These are phyloP conservation scores for Fusarium nurragi DNA, from an alignment of 2,329 filamentous ascomycete species.

Conservation along the genomic window DNA sequence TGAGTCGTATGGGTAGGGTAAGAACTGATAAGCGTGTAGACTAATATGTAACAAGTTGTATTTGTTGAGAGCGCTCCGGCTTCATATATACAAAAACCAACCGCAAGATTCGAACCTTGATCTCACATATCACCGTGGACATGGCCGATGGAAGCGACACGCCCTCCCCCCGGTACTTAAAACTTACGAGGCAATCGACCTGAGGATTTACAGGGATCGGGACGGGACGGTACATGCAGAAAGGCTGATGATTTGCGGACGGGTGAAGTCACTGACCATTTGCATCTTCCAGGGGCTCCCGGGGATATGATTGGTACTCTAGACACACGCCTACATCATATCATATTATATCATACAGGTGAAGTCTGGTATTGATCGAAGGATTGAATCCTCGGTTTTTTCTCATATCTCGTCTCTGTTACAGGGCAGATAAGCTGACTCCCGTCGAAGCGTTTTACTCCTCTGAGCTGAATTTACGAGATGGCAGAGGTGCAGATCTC, in stretches of 20 bases:
- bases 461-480: slow-evolving; percentile 19
- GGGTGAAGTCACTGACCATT: not conserved
- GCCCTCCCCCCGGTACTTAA: slow-evolving; percentile 15
- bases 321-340: slow-evolving; percentile 14
- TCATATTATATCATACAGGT: slow-evolving; percentile 1
- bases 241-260: not conserved
- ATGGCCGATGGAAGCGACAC: slow-evolving; percentile 21
- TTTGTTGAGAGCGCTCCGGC: not conserved
- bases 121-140: slow-evolving; percentile 18
- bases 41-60: not conserved
- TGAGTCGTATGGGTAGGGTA: slow-evolving; percentile 8
- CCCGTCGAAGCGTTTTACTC: slow-evolving; percentile 24
- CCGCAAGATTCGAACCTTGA: not conserved
- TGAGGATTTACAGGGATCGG: slow-evolving; percentile 30
- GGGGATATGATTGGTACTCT: slow-evolving; percentile 1
- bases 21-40: slow-evolving; percentile 13
- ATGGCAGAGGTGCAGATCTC: not conserved
- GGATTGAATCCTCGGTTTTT: slow-evolving; percentile 6
- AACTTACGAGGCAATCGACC: slow-evolving; percentile 21
- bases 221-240: slow-evolving; percentile 35
- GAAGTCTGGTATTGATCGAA: slow-evolving; percentile 23
- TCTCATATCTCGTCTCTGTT: not conserved
- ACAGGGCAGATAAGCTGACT: slow-evolving; percentile 44
- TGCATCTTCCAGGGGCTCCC: no score
- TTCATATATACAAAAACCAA: slow-evolving; percentile 35